A percentile compares a stretch with the other conserved stretches of the same genome.
Evolutionary conservation across 2,329 filamentous ascomycete species (phyloP).

Genomic region (Coniochaeta ligniaria): DNA sequence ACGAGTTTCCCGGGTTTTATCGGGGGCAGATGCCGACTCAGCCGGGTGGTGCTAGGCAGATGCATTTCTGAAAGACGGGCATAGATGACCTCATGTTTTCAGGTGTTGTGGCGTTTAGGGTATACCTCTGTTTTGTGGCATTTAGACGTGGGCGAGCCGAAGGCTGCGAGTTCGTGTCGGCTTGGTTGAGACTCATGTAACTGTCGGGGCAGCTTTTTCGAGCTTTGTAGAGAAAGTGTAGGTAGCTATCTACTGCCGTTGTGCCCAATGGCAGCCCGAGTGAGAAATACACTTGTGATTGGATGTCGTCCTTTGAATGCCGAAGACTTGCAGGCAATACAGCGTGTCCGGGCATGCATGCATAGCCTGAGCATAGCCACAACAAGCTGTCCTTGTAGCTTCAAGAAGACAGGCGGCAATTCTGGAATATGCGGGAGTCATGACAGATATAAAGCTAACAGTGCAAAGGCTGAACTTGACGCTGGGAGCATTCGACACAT

Average conservation of each 20-base stretch:
- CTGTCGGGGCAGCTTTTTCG: not conserved
- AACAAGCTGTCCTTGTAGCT: not conserved
- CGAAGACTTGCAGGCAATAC: not conserved
- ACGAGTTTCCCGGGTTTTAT: not conserved
- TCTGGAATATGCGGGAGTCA: not conserved
- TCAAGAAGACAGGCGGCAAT: not conserved
- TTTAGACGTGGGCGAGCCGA: not conserved
- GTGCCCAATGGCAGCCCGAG: not conserved
- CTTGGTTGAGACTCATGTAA: not conserved
- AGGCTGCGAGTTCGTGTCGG: not conserved
- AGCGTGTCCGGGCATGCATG: not conserved
- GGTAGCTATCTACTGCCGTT: not conserved
- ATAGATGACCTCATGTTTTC: not conserved
- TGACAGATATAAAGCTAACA: not conserved
- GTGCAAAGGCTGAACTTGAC: not conserved
- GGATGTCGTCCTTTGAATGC: not conserved
- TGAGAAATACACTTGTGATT: not conserved
- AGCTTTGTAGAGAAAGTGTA: not conserved
- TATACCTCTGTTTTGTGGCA: not conserved
- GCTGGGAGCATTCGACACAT: not conserved
- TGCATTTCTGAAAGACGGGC: not conserved
- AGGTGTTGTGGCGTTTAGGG: not conserved
- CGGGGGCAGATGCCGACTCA: not conserved
- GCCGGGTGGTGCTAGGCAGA: not conserved
- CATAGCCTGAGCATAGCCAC: not conserved